Conservation (phyloP, 306 rosid species). For the Sophora flavescens region DNA sequence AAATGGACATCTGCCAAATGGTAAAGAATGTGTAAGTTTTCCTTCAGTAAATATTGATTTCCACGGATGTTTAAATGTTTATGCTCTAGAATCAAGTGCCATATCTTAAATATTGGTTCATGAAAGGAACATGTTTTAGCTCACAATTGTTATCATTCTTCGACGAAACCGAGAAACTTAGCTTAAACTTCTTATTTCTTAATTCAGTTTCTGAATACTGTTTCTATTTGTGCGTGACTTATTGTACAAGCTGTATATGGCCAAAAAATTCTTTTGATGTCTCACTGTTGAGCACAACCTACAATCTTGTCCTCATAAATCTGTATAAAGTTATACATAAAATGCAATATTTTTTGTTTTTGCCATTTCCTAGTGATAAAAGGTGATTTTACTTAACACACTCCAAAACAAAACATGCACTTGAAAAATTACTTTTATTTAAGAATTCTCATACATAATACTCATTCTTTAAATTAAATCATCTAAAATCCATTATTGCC, state of each 20-base stretch:
- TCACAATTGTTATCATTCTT: constrained; percentile 27
- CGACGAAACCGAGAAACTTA: constrained; percentile 32
- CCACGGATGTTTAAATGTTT: constrained; percentile 9
- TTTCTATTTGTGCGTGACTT: constrained; percentile 16
- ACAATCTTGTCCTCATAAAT: constrained; percentile 2
- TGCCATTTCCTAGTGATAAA: constrained; percentile 16
- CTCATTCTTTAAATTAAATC: constrained; percentile 8
- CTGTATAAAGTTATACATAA: neutral
- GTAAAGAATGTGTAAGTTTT: constrained; percentile 65
- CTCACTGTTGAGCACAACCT: neutral
- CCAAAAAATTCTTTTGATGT: too few relatives aligned
- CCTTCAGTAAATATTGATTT: constrained; percentile 28
- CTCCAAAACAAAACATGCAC: neutral
- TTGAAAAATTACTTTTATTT: constrained; percentile 14
- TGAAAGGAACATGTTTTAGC: constrained; percentile 1
- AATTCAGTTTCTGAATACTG: constrained; percentile 7
- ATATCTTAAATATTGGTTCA: constrained; percentile 31
- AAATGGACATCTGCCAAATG: constrained; percentile 54
- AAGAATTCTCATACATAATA: neutral
- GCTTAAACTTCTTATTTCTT: constrained; percentile 28
- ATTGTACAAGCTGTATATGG: constrained; percentile 32
- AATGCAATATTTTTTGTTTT: neutral
- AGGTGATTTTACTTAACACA: neutral
- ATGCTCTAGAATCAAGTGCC: constrained; percentile 1
- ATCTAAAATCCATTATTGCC: neutral